phyloP scores from a whole-genome alignment of 83 land plant species.

The Picea abies region DNA sequence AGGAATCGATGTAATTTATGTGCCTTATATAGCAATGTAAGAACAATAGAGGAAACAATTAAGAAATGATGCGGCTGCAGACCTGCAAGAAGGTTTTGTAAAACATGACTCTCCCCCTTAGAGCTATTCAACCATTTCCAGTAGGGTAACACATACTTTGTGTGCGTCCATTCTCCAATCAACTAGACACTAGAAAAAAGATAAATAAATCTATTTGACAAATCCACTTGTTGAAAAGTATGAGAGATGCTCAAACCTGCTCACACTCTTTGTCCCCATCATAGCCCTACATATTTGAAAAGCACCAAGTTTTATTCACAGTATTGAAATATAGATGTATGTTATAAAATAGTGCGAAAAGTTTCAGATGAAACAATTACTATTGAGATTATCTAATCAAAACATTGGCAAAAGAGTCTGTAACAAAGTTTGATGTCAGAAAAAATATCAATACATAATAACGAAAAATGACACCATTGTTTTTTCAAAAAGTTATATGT shows the following conservation, averaged over 20 bases:
- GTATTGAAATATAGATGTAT: too few relatives aligned
- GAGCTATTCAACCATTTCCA: not conserved
- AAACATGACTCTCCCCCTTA: conserved; percentile 63
- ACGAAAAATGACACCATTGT: not conserved
- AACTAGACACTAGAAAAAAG: not conserved
- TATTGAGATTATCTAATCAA: not conserved
- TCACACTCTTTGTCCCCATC: conserved; percentile 79
- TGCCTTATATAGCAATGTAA: not conserved
- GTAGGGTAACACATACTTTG: not conserved
- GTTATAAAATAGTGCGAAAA: not conserved
- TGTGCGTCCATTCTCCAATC: not conserved
- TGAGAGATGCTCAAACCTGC: conserved; percentile 49
- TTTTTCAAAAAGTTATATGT: too few relatives aligned
- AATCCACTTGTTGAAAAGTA: not conserved
- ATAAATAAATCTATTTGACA: not conserved
- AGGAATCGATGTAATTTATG: not conserved
- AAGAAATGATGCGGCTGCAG: not conserved
- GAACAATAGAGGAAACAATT: not conserved
- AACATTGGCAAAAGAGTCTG: too few relatives aligned
- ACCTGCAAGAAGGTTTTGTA: not conserved
- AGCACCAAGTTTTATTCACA: not conserved
- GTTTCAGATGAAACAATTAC: not conserved
- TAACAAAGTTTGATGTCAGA: not conserved
- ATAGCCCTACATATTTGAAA: conserved; percentile 44
- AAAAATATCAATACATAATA: not conserved